phyloP scores from a whole-genome alignment of 768 basidiomycete species.

The Agaricus subrufescens region DNA sequence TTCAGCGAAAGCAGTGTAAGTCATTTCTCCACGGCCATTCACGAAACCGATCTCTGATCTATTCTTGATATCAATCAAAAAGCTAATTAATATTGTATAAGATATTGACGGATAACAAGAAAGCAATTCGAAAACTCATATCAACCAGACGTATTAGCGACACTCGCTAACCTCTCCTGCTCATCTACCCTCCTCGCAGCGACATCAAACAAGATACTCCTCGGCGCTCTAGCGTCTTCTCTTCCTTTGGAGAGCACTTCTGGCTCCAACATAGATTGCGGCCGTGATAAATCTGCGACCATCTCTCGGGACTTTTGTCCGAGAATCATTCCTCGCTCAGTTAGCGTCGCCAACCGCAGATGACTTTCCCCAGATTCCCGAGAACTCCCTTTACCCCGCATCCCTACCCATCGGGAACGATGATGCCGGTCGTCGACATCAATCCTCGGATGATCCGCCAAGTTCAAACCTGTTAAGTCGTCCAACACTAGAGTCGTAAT shows the following conservation, averaged over 20 bases:
- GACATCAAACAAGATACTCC: conserved; percentile 18
- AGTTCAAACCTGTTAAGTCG: neutral
- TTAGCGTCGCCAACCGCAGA: neutral
- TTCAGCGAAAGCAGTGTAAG: too few species aligned
- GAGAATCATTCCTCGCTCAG: neutral
- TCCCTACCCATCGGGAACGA: neutral
- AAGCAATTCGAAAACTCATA: neutral
- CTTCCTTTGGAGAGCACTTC: neutral
- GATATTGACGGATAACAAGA: neutral
- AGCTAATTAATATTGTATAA: too few species aligned
- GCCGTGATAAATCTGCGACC: conserved; percentile 16
- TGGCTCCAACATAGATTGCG: conserved; percentile 14
- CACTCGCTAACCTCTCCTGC: conserved; percentile 1
- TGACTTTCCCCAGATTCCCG: conserved; percentile 6
- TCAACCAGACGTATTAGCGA: neutral
- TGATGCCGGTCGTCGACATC: neutral
- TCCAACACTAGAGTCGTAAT: neutral
- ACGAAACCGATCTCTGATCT: too few species aligned
- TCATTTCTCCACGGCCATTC: too few species aligned
- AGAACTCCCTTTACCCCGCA: neutral
- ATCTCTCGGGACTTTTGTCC: neutral
- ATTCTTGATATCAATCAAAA: too few species aligned
- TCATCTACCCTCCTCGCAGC: conserved; percentile 13
- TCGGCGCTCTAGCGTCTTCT: neutral
- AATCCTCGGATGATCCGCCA: neutral